phyloP scores from a whole-genome alignment of 1,139 yeast species.

The Nakaseomyces uthaithaninus region DNA sequence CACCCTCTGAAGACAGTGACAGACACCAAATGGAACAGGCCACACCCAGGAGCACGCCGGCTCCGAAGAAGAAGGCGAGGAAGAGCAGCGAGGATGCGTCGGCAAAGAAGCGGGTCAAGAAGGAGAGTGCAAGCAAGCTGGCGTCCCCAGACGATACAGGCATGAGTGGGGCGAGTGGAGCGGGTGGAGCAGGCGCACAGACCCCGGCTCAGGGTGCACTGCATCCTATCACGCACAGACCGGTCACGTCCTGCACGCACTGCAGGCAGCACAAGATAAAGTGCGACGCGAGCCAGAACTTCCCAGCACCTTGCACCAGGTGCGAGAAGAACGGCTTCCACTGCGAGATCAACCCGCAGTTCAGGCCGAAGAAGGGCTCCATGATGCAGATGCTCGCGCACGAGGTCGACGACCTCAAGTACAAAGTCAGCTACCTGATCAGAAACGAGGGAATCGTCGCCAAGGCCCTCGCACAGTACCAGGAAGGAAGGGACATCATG shows the following conservation, averaged over 20 bases:
- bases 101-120: background rate
- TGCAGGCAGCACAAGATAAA: conserved; percentile 92
- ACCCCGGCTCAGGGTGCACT: background rate
- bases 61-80: background rate
- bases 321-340: conserved; percentile 71
- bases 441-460: conserved; percentile 62
- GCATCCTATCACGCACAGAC: conserved; percentile 50
- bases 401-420: conserved; percentile 73
- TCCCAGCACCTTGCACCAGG: conserved; percentile 74
- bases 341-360: conserved; percentile 87
- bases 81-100: background rate
- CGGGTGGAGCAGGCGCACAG: background rate
- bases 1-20: too few species aligned
- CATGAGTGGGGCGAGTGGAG: background rate
- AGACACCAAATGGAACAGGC: background rate
- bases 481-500: conserved; percentile 10
- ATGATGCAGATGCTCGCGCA: conserved; percentile 77
- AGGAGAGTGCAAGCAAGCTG: background rate
- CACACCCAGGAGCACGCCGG: background rate
- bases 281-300: conserved; percentile 81
- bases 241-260: conserved; percentile 87
- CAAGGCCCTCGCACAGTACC: conserved; percentile 28
- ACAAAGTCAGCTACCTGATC: conserved; percentile 68
- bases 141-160: background rate
- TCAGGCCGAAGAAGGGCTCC: conserved; percentile 85